Percentiles rank a stretch among this genome's conserved stretches.
Evolutionary conservation across 2,329 filamentous ascomycete species (phyloP).

Genomic region (Dactylellina sp.): DNA sequence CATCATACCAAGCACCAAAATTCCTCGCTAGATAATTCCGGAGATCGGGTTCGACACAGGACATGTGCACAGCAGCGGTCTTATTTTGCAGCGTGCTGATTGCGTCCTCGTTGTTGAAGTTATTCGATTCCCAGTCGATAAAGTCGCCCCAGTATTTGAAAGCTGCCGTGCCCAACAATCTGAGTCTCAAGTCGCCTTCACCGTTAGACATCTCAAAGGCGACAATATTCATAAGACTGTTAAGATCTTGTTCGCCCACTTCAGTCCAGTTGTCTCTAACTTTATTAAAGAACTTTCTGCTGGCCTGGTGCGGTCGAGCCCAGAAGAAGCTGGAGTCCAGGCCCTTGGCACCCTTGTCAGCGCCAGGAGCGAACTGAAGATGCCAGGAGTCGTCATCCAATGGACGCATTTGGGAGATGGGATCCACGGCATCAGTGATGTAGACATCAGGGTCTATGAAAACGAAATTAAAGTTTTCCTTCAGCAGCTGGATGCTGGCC

Average conservation of each 20-base stretch:
- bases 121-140: slow-evolving; percentile 40
- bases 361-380: slow-evolving; percentile 49
- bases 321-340: slow-evolving; percentile 47
- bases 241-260: slow-evolving; percentile 38
- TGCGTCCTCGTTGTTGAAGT: slow-evolving; percentile 44
- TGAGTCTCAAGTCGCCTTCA: slow-evolving; percentile 31
- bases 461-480: slow-evolving; percentile 42
- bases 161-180: slow-evolving; percentile 4
- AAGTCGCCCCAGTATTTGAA: slow-evolving; percentile 49
- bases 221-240: slow-evolving; percentile 52
- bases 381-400: slow-evolving; percentile 36
- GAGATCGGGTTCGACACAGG: slow-evolving; percentile 41
- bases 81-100: slow-evolving; percentile 38
- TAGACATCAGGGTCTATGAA: slow-evolving; percentile 56
- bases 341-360: slow-evolving; percentile 22
- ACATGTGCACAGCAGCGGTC: slow-evolving; percentile 34
- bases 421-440: slow-evolving; percentile 39
- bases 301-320: slow-evolving; percentile 39
- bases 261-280: slow-evolving; percentile 36
- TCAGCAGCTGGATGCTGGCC: slow-evolving; percentile 48
- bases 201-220: slow-evolving; percentile 51
- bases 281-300: slow-evolving; percentile 44
- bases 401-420: slow-evolving; percentile 20
- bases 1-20: slow-evolving; percentile 46
- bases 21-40: slow-evolving; percentile 50